Evolutionary conservation across 2,329 filamentous ascomycete genomes (phyloP).

Genomic region (Didymella segeticola): DNA sequence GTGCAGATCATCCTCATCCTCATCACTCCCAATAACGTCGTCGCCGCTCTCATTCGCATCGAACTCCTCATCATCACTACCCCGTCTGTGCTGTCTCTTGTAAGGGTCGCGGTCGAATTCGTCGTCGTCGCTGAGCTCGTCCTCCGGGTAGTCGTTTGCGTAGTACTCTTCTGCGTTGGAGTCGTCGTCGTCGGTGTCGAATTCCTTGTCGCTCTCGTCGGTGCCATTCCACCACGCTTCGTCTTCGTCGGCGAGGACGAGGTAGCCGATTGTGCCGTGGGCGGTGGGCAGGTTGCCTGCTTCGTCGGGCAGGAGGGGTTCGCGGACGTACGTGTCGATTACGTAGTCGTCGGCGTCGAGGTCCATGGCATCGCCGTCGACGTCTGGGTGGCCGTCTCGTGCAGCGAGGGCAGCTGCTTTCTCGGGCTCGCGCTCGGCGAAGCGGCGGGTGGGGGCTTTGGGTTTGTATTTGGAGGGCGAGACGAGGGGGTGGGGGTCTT

Average conservation of each 20-base stretch:
- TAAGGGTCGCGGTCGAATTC: constrained; percentile 61
- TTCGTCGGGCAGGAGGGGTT: constrained; percentile 48
- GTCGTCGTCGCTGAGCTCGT: constrained; percentile 76
- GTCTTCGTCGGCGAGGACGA: constrained; percentile 59
- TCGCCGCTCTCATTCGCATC: constrained; percentile 28
- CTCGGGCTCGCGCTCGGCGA: constrained; percentile 43
- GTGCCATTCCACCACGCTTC: constrained; percentile 65
- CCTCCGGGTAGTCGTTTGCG: constrained; percentile 79
- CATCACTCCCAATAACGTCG: constrained; percentile 29
- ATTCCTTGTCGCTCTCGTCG: constrained; percentile 60
- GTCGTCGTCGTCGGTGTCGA: constrained; percentile 67
- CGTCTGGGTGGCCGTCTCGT: constrained; percentile 18
- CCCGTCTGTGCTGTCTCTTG: constrained; percentile 44
- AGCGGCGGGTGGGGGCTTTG: constrained; percentile 41
- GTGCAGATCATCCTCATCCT: constrained; percentile 41
- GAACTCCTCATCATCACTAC: constrained; percentile 52
- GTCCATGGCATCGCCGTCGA: constrained; percentile 44
- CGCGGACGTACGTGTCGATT: constrained; percentile 67
- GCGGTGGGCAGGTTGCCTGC: constrained; percentile 32
- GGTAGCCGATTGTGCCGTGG: constrained; percentile 49
- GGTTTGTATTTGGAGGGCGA: constrained; percentile 44
- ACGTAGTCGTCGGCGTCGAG: constrained; percentile 61
- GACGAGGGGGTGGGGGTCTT: constrained; percentile 22
- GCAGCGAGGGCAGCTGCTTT: constrained; percentile 29
- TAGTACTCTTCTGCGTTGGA: constrained; percentile 79